Evolutionary conservation across 2,329 filamentous ascomycete species (phyloP), one percentile per base, ranked within the genome.

Genomic region (Beauveria australis): DNA sequence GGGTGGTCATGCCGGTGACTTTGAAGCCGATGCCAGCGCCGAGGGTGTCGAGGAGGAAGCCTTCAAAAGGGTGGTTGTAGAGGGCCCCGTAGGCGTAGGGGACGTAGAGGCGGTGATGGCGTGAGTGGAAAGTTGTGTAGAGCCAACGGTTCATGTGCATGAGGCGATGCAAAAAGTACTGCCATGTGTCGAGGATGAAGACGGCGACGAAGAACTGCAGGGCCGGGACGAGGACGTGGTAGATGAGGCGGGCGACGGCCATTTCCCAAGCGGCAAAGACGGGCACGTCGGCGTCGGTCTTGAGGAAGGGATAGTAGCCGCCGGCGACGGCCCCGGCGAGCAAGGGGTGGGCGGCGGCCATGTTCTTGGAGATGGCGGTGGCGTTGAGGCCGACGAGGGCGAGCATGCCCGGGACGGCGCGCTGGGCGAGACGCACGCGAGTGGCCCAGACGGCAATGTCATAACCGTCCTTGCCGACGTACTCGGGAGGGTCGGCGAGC

Each of bases 101-200:
- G 3, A 97, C 94, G 73, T 99, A 97, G 40, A 99, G 86, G 46
- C 93, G 89, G 79, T 99, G 94, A 75, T 99, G 94, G 62, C 93
- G 87, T 52, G 92, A 93, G 78, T 97, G 94, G 77, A 97, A 94
- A 59, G 88, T 89, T 64, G 87, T 89, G 80, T 97, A 97, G 67
- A 99, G 82, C 89, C 91, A 97, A 74, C 90, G 92, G 78, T 97
- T 97, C 79, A 94, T 81, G 76, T 99, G 94, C 94, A 99, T 99
- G 61, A 89, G 84, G 44, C 94, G 91, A 75, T 99, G 94, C 68
- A 93, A 82, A 76, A 97, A 96, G 77, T 99, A 99, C 73, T 99
- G 93, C 94, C 94, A 99, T 49, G 92, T 94, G 75, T 99, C 94
- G 67, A 97, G 83, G 65, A 95, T 79, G 65, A 84, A 76, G 63